phyloP scores from a whole-genome alignment of 176 grass and related monocot species.

The Cymbopogon citratus region DNA sequence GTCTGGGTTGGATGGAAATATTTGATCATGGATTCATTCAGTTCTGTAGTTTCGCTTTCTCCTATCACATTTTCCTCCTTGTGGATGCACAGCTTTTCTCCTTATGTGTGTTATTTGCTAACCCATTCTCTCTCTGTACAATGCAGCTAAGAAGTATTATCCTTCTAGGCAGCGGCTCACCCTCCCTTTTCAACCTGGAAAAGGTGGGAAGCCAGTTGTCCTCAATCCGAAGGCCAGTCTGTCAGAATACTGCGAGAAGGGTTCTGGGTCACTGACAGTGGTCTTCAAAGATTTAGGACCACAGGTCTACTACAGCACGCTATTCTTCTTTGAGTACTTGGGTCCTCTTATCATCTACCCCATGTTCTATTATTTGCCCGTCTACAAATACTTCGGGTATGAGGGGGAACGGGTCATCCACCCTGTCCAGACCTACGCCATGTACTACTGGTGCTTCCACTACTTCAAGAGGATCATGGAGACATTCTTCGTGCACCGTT shows the following conservation, averaged over 20 bases:
- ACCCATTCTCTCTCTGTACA: background rate
- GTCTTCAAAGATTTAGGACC: conserved; percentile 89
- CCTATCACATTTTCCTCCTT: background rate
- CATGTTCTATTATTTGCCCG: conserved; percentile 77
- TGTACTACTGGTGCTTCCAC: conserved; percentile 95
- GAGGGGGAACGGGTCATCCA: conserved; percentile 55
- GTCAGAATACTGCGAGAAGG: conserved; percentile 73
- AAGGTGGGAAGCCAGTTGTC: conserved; percentile 54
- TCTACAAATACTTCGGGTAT: conserved; percentile 86
- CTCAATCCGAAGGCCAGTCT: conserved; percentile 64
- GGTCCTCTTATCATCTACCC: conserved; percentile 87
- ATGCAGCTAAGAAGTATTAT: conserved; percentile 87
- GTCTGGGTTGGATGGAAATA: background rate
- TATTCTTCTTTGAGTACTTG: conserved; percentile 95
- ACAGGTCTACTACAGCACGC: conserved; percentile 74
- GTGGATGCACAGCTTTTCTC: background rate
- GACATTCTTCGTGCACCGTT: conserved; percentile 90
- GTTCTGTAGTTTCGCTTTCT: background rate
- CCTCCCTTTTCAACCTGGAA: conserved; percentile 55
- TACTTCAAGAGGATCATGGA: conserved; percentile 96
- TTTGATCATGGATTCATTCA: background rate
- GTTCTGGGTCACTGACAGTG: conserved; percentile 56
- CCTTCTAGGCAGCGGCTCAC: conserved; percentile 81
- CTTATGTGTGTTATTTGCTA: background rate
- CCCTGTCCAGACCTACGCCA: conserved; percentile 83